phyloP scores from a whole-genome alignment of 2,329 filamentous ascomycete genomes.

The Trichoderma endophyticum region DNA sequence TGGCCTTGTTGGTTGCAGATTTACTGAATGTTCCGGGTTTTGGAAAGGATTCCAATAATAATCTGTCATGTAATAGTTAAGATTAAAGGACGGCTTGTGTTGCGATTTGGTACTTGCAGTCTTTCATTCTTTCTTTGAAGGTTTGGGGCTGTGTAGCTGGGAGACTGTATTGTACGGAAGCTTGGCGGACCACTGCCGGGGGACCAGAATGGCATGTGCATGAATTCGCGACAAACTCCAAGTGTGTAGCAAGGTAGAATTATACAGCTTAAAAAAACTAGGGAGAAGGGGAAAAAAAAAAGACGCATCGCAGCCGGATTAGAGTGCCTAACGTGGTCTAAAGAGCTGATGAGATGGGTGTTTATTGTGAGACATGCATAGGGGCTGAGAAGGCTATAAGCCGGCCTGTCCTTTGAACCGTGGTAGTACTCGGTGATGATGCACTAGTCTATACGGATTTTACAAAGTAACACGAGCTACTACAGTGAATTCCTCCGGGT shows the following conservation, averaged over 20 bases:
- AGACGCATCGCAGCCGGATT: background rate
- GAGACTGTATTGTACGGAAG: background rate
- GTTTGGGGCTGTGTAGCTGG: background rate
- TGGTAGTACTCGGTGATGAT: background rate
- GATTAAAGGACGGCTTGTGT: background rate
- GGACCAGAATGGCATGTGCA: background rate
- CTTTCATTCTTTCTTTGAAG: background rate
- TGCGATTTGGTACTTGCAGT: background rate
- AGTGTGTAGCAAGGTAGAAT: background rate
- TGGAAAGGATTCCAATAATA: background rate
- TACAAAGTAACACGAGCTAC: background rate
- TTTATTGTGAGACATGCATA: constrained; percentile 13
- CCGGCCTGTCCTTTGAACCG: background rate
- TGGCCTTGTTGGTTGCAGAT: background rate
- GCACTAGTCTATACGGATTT: background rate
- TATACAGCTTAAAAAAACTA: background rate
- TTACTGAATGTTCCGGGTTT: background rate
- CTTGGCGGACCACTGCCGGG: background rate
- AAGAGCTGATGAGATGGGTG: background rate
- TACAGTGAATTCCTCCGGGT: background rate
- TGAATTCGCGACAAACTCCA: background rate
- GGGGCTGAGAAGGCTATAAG: constrained; percentile 7
- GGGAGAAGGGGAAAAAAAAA: background rate
- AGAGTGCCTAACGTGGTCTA: background rate
- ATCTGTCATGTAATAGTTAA: background rate